Base-by-base conservation (phyloP, 768 basidiomycete genomes). In the Tulasnella sp. region DNA sequence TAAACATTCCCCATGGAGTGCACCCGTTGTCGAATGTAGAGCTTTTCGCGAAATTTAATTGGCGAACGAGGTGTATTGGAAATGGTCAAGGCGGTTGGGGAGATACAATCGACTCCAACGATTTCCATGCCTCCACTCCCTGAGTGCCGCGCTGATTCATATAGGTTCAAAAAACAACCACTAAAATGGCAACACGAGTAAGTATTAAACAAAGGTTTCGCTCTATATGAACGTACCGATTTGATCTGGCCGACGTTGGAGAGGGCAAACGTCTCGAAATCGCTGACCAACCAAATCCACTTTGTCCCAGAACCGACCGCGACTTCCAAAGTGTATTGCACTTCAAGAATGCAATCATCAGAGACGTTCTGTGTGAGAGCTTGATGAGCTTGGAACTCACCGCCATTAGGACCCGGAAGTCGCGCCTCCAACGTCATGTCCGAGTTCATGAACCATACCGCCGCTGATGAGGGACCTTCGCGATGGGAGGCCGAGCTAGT, bases 181-280 rank as follows among this genome's bases (percentile, higher is more conserved):
- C 61, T 67, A 67, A 0, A 67, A 16, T 0, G 29, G 29, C 23
- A n/a, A 67, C 35, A 29, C 16, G 10, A 35, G 13, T 35, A 15
- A 26, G 16, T 26, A 67, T 26, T 0, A 11, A 67, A 26, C 9
- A 9, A 11, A 26, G 1, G 26, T 2, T 26, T 26, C 29, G 32
- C 4, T 29, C 0, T 13, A 26, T 26, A 1, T 13, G 4, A 35
- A 32, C 61, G 61, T 35, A 67, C 61, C 61, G 61, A 67, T 32
- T 67, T 67, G 32, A 67, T 67, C 61, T 67, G 61, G 18, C 61
- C 61, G 61, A 67, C 32, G 32, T 67, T 67, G 5, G 61, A 67
- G 11, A 67, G 32, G 61, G 61, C 61, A 35, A 67, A 67, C 29
- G 61, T 67, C 61, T 67, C 61, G 32, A 67, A 67, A 67, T 67